Evolutionary conservation across 306 rosid species (phyloP).

Genomic region (Vicia sativa): DNA sequence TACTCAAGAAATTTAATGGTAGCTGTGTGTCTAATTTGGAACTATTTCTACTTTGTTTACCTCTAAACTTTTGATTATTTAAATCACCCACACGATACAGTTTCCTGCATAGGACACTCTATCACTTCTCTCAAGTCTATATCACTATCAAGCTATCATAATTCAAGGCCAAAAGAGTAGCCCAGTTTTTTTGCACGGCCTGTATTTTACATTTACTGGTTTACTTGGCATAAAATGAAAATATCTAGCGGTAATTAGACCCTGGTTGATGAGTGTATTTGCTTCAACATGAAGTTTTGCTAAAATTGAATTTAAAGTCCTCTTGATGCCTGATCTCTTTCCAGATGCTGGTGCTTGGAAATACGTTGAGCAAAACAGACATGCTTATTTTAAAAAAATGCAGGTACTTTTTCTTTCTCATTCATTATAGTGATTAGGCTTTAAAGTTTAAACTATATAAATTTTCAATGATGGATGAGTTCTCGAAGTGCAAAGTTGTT

Average conservation of each 20-base stretch:
- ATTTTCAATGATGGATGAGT: neutral
- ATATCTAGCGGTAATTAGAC: neutral
- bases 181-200: neutral
- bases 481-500: conserved; percentile 23
- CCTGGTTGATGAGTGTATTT: neutral
- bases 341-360: conserved; percentile 91
- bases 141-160: neutral
- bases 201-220: neutral
- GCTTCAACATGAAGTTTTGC: neutral
- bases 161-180: neutral
- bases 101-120: neutral
- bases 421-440: neutral
- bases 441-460: conserved; percentile 2
- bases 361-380: conserved; percentile 77
- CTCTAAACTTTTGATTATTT: neutral
- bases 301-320: neutral
- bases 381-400: conserved; percentile 90
- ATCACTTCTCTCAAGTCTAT: conserved; percentile 6
- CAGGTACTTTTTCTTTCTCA: conserved; percentile 57
- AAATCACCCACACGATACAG: conserved; percentile 6
- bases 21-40: neutral
- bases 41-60: neutral
- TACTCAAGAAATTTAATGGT: neutral
- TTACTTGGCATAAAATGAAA: neutral
- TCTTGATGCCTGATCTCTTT: conserved; percentile 42